Base-by-base conservation (phyloP, 129 eudicot species). In the Heracleum sosnowskyi region DNA sequence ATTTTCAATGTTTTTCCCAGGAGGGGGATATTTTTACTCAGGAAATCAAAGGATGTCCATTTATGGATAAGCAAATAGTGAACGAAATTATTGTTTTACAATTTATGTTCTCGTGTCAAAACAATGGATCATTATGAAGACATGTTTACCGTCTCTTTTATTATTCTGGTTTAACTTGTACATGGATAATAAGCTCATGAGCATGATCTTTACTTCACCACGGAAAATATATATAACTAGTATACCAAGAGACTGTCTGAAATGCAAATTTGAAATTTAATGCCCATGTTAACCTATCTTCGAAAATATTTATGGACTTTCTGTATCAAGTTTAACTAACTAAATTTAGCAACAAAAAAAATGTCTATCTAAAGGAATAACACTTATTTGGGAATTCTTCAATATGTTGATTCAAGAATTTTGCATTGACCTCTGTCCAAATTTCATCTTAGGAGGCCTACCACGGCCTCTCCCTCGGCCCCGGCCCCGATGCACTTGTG, bases 401-500 rank as follows among this genome's bases (percentile, higher is more conserved):
- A 22, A 11, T 60, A 60, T 8, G 64, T 26, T 60, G 68, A 60
- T n/a, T 60, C 33, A 60, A 60, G 68, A 6, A 60, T 60, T 60
- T 60, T 57, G 66, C 31, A 55, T 55, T 24, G 28, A 55, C 66
- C 66, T 57, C 66, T 57, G 66, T 57, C 66, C 66, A 4, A n/a
- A 10, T 57, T 57, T 55, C 64, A 55, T 66, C 47, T 55, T 57
- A 2, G 66, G 33, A 57, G 66, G 66, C 33, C 66, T 57, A 57
- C 66, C 66, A 68, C 41, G 76, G 53, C 35, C 68, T 64, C 76
- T 69, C 81, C 81, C 81, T 39, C 76, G 49, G 33, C 66, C 77
- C 3, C 51, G 36, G 33, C 66, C 77, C 3, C 51, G 26, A n/a
- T 1, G 35, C 47, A 33, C 33, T 66, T 46, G 76, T 40, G 71